Evolutionary conservation across 1,139 yeast genomes (phyloP).

Genomic region (Protomyces pachydermus): DNA sequence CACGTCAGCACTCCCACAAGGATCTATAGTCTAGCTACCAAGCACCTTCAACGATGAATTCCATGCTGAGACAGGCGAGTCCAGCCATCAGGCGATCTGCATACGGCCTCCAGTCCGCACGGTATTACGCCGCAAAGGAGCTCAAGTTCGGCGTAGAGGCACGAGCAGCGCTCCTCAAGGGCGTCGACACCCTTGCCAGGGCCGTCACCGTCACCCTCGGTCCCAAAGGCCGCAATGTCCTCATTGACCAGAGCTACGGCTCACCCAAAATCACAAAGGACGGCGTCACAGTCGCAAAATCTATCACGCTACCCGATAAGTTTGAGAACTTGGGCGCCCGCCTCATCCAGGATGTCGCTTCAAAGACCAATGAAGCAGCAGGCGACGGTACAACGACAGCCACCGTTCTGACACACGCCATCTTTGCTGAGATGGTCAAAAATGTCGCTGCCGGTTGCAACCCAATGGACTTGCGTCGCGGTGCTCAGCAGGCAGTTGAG

Average conservation of each 20-base stretch:
- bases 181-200: constrained; percentile 94
- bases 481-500: constrained; percentile 97
- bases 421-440: constrained; percentile 94
- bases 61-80: constrained; percentile 6
- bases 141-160: constrained; percentile 98
- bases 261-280: constrained; percentile 98
- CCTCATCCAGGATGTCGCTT: constrained; percentile 93
- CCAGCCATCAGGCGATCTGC: constrained; percentile 21
- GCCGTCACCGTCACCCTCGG: constrained; percentile 97
- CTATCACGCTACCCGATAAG: constrained; percentile 81
- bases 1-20: too few species aligned
- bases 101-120: neutral
- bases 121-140: constrained; percentile 51
- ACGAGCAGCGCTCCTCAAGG: constrained; percentile 90
- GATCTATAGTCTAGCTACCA: too few species aligned
- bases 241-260: constrained; percentile 95
- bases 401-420: constrained; percentile 93
- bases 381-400: constrained; percentile 99
- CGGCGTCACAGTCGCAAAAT: constrained; percentile 94
- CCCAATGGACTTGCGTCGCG: constrained; percentile 99
- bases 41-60: neutral
- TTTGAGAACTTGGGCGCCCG: constrained; percentile 97
- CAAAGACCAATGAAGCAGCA: constrained; percentile 96
- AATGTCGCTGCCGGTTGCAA: constrained; percentile 99
- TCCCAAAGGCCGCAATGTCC: constrained; percentile 96